Base-by-base conservation (phyloP, 2,329 filamentous ascomycete species). In the Arthrobotrys megalospora region DNA sequence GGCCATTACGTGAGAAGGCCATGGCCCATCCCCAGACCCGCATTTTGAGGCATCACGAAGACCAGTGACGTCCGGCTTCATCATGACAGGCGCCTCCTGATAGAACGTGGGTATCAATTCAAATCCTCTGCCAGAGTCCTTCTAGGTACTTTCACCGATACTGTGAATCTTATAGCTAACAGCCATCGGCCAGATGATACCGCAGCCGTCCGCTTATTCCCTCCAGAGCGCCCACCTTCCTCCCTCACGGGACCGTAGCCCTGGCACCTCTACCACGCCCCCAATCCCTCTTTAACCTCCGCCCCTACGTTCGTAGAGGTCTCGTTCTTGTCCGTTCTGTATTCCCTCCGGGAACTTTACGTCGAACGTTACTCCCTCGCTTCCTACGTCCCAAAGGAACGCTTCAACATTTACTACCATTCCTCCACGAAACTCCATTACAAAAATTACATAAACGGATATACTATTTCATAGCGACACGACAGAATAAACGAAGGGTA, bases 221-320 rank as follows among this genome's bases (percentile, higher is more conserved):
- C 55, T 62, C 53, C 71, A 41, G 34, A 41, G 19, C 43, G 43
- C 55, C 66, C 65, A 58, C 66, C 45, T 21, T 28, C 24, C 38
- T 43, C 36, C 28, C 62, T 75, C 70, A 75, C 73, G 66, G 67
- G 73, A 77, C 72, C 66, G 60, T 58, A 58, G 60, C 66, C 72
- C 65, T 77, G 72, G 72, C 65, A 14, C 65, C 72, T 67, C 53
- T 75, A 75, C 53, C 70, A 47, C 70, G 63, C 24, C 72, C 66
- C 14, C 55, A 47, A 64, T 50, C 76, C 64, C 53, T 79, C 76
- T 73, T 79, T 55, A 79, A 79, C 66, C 43, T 70, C 50, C 72
- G 72, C 21, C 64, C 65, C 34, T 68, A 72, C 48, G 21, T 73
- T 14, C 43, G 50, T 43, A 65, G 32, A 63, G 53, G 68, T 45